phyloP scores from a whole-genome alignment of 257 asterid genomes.

The Nicotiana tabacum region DNA sequence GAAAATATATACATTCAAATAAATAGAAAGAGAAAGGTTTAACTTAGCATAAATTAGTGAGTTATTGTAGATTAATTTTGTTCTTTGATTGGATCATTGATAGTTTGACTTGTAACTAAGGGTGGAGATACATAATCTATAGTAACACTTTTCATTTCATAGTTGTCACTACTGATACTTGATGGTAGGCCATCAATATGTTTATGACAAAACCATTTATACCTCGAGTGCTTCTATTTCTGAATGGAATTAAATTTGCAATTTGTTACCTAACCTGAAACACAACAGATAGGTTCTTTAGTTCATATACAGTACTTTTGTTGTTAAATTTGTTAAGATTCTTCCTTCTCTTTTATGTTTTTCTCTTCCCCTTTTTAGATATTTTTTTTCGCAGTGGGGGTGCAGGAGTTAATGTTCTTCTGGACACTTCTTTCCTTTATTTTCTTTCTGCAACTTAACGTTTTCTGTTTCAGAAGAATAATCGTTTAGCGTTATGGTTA shows the following conservation, averaged over 20 bases:
- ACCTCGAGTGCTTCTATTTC: too few species aligned
- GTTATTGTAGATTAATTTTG: not conserved
- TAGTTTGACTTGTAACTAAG: not conserved
- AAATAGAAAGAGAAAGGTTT: not conserved
- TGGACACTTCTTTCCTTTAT: not conserved
- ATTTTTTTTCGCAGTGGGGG: not conserved
- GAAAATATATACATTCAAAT: not conserved
- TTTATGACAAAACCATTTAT: not conserved
- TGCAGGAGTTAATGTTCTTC: not conserved
- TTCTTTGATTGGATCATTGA: not conserved
- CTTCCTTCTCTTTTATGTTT: not conserved
- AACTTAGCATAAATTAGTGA: not conserved
- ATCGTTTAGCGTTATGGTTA: not conserved
- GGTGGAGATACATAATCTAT: not conserved
- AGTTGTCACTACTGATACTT: not conserved
- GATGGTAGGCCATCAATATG: not conserved
- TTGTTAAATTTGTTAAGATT: not conserved
- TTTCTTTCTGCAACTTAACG: not conserved
- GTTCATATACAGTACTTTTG: not conserved
- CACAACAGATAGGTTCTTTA: too few species aligned
- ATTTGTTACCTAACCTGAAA: too few species aligned
- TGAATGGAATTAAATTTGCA: too few species aligned
- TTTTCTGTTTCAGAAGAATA: not conserved
- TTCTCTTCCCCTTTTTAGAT: not conserved
- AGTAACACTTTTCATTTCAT: not conserved